These are phyloP conservation scores for Yamadazyma mexicana DNA, from an alignment of 1,139 yeast species.

Conservation along the genomic window DNA sequence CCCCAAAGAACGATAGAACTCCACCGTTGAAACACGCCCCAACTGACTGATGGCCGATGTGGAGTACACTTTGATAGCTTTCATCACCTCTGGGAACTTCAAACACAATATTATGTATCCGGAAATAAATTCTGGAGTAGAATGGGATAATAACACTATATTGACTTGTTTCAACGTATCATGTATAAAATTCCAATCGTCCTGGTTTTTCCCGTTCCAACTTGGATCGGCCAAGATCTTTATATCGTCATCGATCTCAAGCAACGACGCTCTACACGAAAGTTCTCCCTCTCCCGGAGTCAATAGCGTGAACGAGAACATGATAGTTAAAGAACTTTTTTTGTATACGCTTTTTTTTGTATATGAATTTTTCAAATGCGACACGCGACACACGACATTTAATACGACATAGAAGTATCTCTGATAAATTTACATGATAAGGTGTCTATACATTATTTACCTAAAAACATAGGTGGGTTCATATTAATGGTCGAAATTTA, in stretches of 20 bases:
- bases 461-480: not conserved
- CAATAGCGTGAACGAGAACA: constrained; percentile 44
- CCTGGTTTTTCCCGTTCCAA: constrained; percentile 56
- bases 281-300: constrained; percentile 30
- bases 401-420: not conserved
- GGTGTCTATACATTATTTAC: not conserved
- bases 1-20: constrained; percentile 71
- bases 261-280: constrained; percentile 42
- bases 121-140: constrained; percentile 78
- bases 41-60: constrained; percentile 86
- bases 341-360: not conserved
- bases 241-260: constrained; percentile 47
- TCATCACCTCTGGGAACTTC: constrained; percentile 59
- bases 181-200: constrained; percentile 45
- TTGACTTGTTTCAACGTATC: constrained; percentile 53
- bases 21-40: constrained; percentile 84
- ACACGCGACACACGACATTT: too few relatives aligned
- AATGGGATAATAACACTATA: constrained; percentile 77
- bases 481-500: constrained; percentile 20
- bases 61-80: constrained; percentile 75
- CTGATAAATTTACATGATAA: not conserved
- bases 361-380: not conserved
- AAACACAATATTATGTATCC: constrained; percentile 72
- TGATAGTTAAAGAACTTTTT: constrained; percentile 12
- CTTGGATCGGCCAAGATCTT: constrained; percentile 69